These are phyloP conservation scores for Starmerella bombi DNA, from an alignment of 805 yeast species.

Conservation along the genomic window DNA sequence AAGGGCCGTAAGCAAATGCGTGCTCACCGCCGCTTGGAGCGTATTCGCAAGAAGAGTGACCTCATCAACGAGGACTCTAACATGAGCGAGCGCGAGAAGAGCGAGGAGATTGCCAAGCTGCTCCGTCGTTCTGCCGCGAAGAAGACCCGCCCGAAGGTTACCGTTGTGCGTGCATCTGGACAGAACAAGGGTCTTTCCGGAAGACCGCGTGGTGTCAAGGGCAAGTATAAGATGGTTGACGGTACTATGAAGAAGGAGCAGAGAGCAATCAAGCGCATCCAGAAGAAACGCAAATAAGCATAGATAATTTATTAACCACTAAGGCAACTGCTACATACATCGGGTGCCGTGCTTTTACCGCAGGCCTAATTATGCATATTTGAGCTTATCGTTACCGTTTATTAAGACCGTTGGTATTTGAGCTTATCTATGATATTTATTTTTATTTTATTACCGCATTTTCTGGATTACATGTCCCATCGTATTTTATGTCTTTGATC, in stretches of 20 bases:
- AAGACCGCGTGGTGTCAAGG: constrained; percentile 93
- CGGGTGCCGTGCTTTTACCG: background rate
- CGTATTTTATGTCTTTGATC: too few relatives aligned
- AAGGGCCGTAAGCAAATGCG: constrained; percentile 92
- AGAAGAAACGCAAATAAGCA: constrained; percentile 62
- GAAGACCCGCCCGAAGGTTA: constrained; percentile 62
- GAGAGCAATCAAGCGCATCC: constrained; percentile 79
- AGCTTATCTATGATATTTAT: too few relatives aligned
- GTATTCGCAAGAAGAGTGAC: constrained; percentile 85
- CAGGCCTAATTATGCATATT: background rate
- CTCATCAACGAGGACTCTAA: constrained; percentile 74
- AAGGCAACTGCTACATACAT: too few relatives aligned
- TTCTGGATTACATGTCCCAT: too few relatives aligned
- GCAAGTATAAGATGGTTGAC: constrained; percentile 98
- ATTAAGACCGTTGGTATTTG: too few relatives aligned
- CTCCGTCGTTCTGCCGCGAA: constrained; percentile 67
- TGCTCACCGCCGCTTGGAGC: constrained; percentile 74
- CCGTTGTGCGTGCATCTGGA: constrained; percentile 81
- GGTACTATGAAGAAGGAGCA: constrained; percentile 96
- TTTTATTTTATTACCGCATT: too few relatives aligned
- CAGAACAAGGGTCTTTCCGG: constrained; percentile 75
- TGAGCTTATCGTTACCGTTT: background rate
- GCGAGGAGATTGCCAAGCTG: constrained; percentile 78
- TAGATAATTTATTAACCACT: background rate
- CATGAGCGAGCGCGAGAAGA: constrained; percentile 85